phyloP scores from a whole-genome alignment of 371 early-diverging fungal species.

The Rhizomucor pusillus region DNA sequence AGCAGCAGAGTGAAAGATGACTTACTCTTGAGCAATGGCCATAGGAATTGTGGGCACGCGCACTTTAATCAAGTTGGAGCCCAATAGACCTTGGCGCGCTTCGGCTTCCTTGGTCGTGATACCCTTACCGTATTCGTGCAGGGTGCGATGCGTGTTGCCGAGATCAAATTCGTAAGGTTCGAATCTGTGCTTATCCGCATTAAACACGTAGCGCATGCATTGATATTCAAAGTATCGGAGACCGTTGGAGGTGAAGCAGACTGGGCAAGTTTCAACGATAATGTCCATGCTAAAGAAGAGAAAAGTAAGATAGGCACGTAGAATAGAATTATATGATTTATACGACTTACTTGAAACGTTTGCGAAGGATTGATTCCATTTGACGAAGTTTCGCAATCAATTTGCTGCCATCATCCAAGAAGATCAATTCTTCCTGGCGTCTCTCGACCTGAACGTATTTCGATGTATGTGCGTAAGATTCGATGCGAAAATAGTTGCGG shows the following conservation, averaged over 20 bases:
- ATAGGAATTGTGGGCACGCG: conserved; percentile 44
- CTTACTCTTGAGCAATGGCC: conserved; percentile 57
- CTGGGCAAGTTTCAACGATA: conserved; percentile 34
- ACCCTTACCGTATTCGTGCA: conserved; percentile 49
- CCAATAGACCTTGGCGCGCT: conserved; percentile 52
- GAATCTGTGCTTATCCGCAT: conserved; percentile 41
- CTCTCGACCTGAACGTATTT: conserved; percentile 64
- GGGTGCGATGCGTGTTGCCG: conserved; percentile 47
- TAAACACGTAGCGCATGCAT: conserved; percentile 71
- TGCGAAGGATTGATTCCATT: conserved; percentile 25
- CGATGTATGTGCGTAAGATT: conserved; percentile 47
- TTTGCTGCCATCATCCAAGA: conserved; percentile 48
- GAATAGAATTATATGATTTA: conserved; percentile 1
- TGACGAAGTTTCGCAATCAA: conserved; percentile 27
- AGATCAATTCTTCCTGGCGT: conserved; percentile 43
- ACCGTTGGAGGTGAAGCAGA: conserved; percentile 40
- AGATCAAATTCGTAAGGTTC: conserved; percentile 56
- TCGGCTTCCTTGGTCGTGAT: conserved; percentile 48
- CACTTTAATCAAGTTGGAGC: conserved; percentile 67
- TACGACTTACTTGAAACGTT: conserved; percentile 13
- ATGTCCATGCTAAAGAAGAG: conserved; percentile 28
- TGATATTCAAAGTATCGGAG: conserved; percentile 69
- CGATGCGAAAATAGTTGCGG: conserved; percentile 66
- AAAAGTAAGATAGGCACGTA: background rate
- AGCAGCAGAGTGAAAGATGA: background rate